phyloP scores from a whole-genome alignment of 208 protist species.

The Leishmania amazonensis region DNA sequence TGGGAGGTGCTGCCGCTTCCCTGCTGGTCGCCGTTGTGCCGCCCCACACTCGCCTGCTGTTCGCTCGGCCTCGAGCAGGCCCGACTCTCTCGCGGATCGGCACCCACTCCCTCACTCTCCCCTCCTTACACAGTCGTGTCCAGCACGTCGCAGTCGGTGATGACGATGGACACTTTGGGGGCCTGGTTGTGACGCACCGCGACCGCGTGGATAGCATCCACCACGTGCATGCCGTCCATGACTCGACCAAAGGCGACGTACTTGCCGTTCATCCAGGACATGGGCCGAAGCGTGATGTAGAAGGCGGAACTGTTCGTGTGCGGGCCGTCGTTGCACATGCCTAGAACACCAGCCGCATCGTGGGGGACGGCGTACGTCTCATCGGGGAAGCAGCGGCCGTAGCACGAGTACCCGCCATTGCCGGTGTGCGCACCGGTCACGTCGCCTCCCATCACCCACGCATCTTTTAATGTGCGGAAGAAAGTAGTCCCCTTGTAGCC shows the following conservation, averaged over 20 bases:
- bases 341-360: slow-evolving; percentile 68
- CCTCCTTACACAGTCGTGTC: slow-evolving; percentile 39
- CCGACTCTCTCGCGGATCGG: not conserved
- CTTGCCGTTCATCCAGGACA: slow-evolving; percentile 92
- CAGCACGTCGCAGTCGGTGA: slow-evolving; percentile 83
- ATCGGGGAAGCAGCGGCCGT: slow-evolving; percentile 91
- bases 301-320: slow-evolving; percentile 90
- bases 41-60: not conserved
- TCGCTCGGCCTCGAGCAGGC: not conserved
- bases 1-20: not conserved
- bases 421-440: slow-evolving; percentile 81
- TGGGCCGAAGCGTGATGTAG: slow-evolving; percentile 83
- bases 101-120: not conserved
- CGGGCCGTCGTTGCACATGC: slow-evolving; percentile 91
- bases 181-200: slow-evolving; percentile 87
- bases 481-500: slow-evolving; percentile 93
- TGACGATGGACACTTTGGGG: slow-evolving; percentile 58
- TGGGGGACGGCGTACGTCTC: slow-evolving; percentile 95
- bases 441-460: slow-evolving; percentile 96
- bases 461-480: slow-evolving; percentile 92
- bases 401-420: slow-evolving; percentile 92
- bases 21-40: not conserved
- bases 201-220: slow-evolving; percentile 78
- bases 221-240: slow-evolving; percentile 88
- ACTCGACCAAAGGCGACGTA: slow-evolving; percentile 97